Conservation (phyloP, 768 basidiomycete species). For the Termitomyces sp. region DNA sequence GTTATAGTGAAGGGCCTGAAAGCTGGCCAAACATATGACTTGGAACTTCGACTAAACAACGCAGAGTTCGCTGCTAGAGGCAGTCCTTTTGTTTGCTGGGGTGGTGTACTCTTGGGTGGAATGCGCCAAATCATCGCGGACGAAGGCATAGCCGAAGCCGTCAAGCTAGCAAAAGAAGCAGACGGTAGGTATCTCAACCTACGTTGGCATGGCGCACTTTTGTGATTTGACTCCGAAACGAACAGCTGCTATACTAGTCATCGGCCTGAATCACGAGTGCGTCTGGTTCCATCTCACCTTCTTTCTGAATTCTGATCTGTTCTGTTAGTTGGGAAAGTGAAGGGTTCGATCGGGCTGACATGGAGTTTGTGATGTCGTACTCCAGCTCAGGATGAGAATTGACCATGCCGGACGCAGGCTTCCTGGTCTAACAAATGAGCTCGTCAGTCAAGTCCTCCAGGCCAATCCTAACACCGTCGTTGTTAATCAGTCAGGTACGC, state of each 20-base stretch:
- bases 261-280: constrained; percentile 52
- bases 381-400: neutral
- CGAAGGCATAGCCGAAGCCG: constrained; percentile 35
- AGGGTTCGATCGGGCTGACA: constrained; percentile 47
- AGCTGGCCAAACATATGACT: constrained; percentile 32
- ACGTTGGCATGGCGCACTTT: neutral
- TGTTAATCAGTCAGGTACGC: constrained; percentile 51
- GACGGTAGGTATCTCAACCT: constrained; percentile 25
- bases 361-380: constrained; percentile 26
- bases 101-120: constrained; percentile 33
- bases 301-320: neutral
- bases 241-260: constrained; percentile 39
- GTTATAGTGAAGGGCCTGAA: constrained; percentile 30
- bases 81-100: constrained; percentile 31
- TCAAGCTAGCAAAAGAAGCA: constrained; percentile 28
- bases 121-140: constrained; percentile 27
- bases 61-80: constrained; percentile 27
- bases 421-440: constrained; percentile 43
- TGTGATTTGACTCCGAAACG: neutral
- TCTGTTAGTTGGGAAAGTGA: constrained; percentile 43
- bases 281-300: constrained; percentile 5
- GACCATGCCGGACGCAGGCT: constrained; percentile 22
- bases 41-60: constrained; percentile 33
- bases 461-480: constrained; percentile 53
- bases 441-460: constrained; percentile 40